Conservation (phyloP, 2,329 filamentous ascomycete species). For the Cladosporium sp. region DNA sequence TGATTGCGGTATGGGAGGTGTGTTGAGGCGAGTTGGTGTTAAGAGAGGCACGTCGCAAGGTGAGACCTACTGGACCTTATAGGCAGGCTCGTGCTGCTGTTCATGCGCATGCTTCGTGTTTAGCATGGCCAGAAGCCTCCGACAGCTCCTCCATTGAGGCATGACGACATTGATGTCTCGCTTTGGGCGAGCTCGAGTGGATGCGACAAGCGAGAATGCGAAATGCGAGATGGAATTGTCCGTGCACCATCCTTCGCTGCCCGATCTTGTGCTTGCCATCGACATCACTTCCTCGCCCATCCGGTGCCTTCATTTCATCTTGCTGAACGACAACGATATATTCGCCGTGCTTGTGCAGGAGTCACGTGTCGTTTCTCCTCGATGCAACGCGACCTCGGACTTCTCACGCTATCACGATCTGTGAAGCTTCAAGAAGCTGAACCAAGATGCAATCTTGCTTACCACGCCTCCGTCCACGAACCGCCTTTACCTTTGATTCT, state of each 20-base stretch:
- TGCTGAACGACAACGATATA: neutral
- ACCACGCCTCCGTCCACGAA: neutral
- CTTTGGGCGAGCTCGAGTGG: neutral
- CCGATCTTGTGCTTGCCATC: conserved; percentile 1
- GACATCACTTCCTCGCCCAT: neutral
- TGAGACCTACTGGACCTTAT: neutral
- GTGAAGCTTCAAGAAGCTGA: neutral
- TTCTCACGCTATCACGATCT: neutral
- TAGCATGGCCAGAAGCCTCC: neutral
- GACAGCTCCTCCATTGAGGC: neutral
- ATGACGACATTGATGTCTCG: conserved; percentile 6
- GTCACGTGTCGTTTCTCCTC: neutral
- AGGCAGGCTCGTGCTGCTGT: neutral
- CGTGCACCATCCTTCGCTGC: neutral
- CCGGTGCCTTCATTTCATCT: neutral
- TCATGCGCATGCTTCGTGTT: neutral
- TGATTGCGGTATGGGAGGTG: conserved; percentile 21
- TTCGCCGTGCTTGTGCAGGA: neutral
- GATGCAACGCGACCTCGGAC: neutral
- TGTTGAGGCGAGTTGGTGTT: neutral
- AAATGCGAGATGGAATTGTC: neutral
- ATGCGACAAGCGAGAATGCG: conserved; percentile 7
- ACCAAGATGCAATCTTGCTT: neutral
- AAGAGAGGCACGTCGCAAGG: neutral
- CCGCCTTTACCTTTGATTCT: neutral